Evolutionary conservation across 2,329 filamentous ascomycete genomes (phyloP).

Genomic region (Verticillium isaacii): DNA sequence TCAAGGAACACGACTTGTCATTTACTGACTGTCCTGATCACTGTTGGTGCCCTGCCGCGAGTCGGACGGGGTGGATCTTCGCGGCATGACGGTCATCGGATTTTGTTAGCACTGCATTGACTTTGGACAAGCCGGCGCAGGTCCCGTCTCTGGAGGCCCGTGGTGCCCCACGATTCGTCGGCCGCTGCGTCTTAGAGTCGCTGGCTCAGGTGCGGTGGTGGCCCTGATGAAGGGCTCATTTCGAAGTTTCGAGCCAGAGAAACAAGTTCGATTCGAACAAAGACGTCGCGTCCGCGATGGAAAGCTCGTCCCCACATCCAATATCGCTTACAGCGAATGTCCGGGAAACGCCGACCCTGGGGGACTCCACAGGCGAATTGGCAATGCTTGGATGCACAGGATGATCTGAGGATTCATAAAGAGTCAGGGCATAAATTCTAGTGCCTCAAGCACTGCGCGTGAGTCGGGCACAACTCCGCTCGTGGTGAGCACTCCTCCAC

Average conservation of each 20-base stretch:
- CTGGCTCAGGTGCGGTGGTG: constrained; percentile 4
- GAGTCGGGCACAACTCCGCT: too few relatives aligned
- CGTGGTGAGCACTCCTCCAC: not conserved
- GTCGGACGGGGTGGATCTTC: not conserved
- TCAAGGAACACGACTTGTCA: not conserved
- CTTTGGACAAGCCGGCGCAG: constrained; percentile 9
- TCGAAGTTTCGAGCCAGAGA: not conserved
- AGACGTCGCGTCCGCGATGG: not conserved
- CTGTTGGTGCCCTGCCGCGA: not conserved
- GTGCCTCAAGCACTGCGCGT: not conserved
- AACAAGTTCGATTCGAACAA: not conserved
- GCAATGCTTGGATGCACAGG: constrained; percentile 5
- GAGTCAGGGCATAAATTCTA: not conserved
- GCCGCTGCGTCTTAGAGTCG: constrained; percentile 4
- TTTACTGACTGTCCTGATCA: not conserved
- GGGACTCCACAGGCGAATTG: constrained; percentile 6
- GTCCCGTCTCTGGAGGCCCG: constrained; percentile 2
- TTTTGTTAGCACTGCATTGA: constrained; percentile 9
- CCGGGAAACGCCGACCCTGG: constrained; percentile 1
- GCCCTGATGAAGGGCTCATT: not conserved
- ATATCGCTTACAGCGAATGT: constrained; percentile 10
- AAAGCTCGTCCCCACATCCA: constrained; percentile 11
- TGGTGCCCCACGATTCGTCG: not conserved
- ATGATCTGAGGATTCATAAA: constrained; percentile 3
- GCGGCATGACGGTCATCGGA: constrained; percentile 8